Conservation (phyloP, 106 monocot species). For the Dendrobium officinale region DNA sequence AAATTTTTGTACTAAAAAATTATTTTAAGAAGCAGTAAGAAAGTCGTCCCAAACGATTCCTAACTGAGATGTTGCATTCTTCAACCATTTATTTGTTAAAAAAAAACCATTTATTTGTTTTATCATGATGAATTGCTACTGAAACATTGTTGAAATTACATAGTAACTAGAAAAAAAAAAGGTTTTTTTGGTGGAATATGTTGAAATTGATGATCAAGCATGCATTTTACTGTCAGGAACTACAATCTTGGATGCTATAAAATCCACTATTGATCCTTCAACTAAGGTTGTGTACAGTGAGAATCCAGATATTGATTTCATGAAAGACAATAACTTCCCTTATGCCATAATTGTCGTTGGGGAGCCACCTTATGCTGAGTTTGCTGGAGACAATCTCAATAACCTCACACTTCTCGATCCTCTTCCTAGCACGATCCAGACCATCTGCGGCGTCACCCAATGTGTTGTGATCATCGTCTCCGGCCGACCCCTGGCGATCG, state of each 20-base stretch:
- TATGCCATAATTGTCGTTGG: conserved; percentile 25
- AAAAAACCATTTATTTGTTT: no score
- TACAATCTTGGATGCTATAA: conserved; percentile 3
- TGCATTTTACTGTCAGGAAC: not conserved
- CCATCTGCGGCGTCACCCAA: conserved; percentile 18
- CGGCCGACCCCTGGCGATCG: conserved; percentile 36
- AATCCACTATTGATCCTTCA: conserved; percentile 9
- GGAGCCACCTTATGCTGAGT: conserved; percentile 17
- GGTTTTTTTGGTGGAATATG: no score
- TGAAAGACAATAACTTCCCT: conserved; percentile 11
- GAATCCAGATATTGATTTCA: conserved; percentile 16
- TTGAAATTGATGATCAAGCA: no score
- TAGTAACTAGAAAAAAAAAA: no score
- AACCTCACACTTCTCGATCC: conserved; percentile 19
- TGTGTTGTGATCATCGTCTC: conserved; percentile 42
- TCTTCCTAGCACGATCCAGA: conserved; percentile 19
- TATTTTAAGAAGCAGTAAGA: no score
- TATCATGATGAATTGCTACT: no score
- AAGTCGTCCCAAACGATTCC: no score
- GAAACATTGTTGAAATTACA: no score
- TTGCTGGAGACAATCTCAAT: conserved; percentile 18
- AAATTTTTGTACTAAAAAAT: no score
- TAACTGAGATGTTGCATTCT: no score
- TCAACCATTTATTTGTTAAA: no score
- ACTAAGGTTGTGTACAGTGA: conserved; percentile 26